Percentiles rank a stretch among this genome's conserved stretches.
These are phyloP conservation scores for Kwoniella heveanensis DNA, from an alignment of 768 basidiomycete genomes.

Conservation along the genomic window DNA sequence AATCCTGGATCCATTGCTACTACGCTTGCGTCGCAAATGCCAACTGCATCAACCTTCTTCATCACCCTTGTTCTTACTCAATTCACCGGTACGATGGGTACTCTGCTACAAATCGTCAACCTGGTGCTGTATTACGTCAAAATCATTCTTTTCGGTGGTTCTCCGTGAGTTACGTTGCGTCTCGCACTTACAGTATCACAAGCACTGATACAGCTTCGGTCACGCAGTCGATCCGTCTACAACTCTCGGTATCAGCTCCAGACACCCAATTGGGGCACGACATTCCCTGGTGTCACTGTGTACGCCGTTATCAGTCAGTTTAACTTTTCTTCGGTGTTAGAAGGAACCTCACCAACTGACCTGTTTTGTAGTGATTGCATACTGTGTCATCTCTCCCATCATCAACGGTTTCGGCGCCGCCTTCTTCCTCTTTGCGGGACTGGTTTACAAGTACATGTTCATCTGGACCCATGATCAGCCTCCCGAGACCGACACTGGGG, in stretches of 20 bases:
- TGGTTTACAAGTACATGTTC: constrained; percentile 80
- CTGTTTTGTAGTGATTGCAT: constrained; percentile 59
- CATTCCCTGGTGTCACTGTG: constrained; percentile 70
- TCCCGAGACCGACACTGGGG: constrained; percentile 75
- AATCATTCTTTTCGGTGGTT: constrained; percentile 80
- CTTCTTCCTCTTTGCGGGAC: constrained; percentile 81
- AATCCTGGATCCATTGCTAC: constrained; percentile 71
- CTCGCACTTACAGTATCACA: neutral
- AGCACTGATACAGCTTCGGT: constrained; percentile 60
- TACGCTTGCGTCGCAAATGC: constrained; percentile 75
- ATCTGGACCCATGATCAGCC: constrained; percentile 73
- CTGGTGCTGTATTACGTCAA: constrained; percentile 88
- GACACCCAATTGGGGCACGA: constrained; percentile 73
- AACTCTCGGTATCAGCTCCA: constrained; percentile 75
- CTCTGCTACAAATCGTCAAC: constrained; percentile 75
- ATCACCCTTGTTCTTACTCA: constrained; percentile 61
- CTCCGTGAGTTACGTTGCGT: constrained; percentile 54
- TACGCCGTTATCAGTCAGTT: constrained; percentile 77
- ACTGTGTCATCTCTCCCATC: constrained; percentile 86
- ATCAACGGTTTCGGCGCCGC: constrained; percentile 85
- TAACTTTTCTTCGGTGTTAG: too few relatives aligned
- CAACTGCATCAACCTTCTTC: constrained; percentile 58
- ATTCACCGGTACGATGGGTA: constrained; percentile 72
- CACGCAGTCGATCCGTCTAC: constrained; percentile 63
- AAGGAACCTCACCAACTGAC: constrained; percentile 59